These are phyloP conservation scores for Phytophthora podocarpi DNA, from an alignment of 352 stramenopile genomes.

Conservation along the genomic window DNA sequence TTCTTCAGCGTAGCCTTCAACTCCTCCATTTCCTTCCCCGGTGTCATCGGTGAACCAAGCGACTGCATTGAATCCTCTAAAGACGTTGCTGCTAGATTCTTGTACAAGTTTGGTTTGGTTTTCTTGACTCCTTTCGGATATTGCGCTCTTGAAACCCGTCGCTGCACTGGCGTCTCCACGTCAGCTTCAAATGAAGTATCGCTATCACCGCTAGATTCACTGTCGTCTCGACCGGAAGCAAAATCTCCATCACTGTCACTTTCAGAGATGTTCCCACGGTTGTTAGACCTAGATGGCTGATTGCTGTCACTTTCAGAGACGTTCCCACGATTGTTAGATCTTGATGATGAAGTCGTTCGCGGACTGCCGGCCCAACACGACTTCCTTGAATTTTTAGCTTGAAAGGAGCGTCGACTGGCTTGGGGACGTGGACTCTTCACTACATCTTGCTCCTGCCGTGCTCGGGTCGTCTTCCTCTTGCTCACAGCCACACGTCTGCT, in stretches of 20 bases:
- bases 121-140: background rate
- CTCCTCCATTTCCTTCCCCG: constrained; percentile 67
- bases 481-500: background rate
- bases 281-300: constrained; percentile 14
- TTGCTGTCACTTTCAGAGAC: constrained; percentile 22
- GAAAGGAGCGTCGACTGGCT: background rate
- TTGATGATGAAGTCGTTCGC: background rate
- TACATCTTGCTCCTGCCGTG: background rate
- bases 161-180: background rate
- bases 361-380: constrained; percentile 1
- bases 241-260: constrained; percentile 19
- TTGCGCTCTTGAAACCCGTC: constrained; percentile 6
- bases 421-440: background rate
- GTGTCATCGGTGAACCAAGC: constrained; percentile 34
- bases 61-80: constrained; percentile 26
- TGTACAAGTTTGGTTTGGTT: background rate
- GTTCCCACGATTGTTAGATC: constrained; percentile 12
- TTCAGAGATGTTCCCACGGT: constrained; percentile 7
- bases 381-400: constrained; percentile 1
- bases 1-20: constrained; percentile 77
- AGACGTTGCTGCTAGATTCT: background rate
- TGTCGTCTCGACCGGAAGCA: constrained; percentile 6
- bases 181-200: constrained; percentile 11
- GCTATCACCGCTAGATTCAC: constrained; percentile 7
- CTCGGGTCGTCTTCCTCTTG: constrained; percentile 4